Conservation (phyloP, 164 flowering plant species). For the Tetrastigma voinierianum region DNA sequence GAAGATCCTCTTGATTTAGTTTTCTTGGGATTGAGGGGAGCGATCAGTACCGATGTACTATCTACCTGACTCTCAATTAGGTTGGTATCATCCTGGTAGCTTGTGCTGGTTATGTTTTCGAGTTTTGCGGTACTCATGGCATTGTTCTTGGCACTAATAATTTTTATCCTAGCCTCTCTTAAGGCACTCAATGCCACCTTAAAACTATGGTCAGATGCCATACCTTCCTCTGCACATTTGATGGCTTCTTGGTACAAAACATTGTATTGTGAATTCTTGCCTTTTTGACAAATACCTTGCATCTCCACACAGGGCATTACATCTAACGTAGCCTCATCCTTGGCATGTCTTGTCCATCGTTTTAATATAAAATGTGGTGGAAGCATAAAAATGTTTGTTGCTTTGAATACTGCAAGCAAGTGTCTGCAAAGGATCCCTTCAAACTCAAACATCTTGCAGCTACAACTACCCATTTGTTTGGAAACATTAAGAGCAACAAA, state of each 20-base stretch:
- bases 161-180: slow-evolving; percentile 31
- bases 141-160: slow-evolving; percentile 35
- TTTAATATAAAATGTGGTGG: slow-evolving; percentile 35
- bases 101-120: slow-evolving; percentile 16
- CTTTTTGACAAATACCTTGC: slow-evolving; percentile 23
- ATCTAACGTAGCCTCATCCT: slow-evolving; percentile 24
- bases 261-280: slow-evolving; percentile 35
- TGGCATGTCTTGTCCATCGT: slow-evolving; percentile 38
- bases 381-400: slow-evolving; percentile 26
- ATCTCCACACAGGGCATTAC: slow-evolving; percentile 14
- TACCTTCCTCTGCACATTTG: slow-evolving; percentile 40
- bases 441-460: slow-evolving; percentile 36
- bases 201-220: slow-evolving; percentile 39
- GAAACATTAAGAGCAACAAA: slow-evolving; percentile 19
- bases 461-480: slow-evolving; percentile 29
- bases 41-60: slow-evolving; percentile 4
- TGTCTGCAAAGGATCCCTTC: slow-evolving; percentile 39
- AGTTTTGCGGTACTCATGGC: slow-evolving; percentile 18
- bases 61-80: slow-evolving; percentile 19
- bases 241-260: slow-evolving; percentile 37
- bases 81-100: slow-evolving; percentile 17
- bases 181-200: slow-evolving; percentile 33
- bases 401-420: slow-evolving; percentile 33
- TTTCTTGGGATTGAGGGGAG: slow-evolving; percentile 6
- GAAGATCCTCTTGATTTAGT: slow-evolving; percentile 11